Evolutionary conservation across 257 asterid species (phyloP).

Genomic region (Mitragyna speciosa): DNA sequence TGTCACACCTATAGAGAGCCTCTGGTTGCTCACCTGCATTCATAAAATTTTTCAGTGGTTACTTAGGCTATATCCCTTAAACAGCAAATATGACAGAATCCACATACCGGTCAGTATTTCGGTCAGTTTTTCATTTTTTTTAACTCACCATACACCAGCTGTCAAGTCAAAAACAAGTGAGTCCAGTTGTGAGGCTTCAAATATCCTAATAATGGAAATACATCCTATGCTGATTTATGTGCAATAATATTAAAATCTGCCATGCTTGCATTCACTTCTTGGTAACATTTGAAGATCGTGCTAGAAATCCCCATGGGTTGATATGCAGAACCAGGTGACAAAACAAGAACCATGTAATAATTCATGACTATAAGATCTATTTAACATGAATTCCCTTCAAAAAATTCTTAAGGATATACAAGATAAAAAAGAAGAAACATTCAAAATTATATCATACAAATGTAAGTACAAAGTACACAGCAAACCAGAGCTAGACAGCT

Average conservation of each 20-base stretch:
- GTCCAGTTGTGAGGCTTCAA: not conserved
- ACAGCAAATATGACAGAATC: no score
- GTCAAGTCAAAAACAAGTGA: not conserved
- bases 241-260: not conserved
- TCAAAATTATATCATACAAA: not conserved
- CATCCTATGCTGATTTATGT: not conserved
- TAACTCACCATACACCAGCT: not conserved
- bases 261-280: not conserved
- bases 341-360: not conserved
- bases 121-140: not conserved
- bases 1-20: constrained; percentile 74
- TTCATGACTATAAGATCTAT: not conserved
- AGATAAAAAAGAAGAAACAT: not conserved
- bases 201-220: not conserved
- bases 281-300: not conserved
- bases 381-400: not conserved
- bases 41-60: no score
- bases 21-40: constrained; percentile 54
- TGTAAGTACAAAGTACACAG: no score
- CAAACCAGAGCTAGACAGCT: no score
- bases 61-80: no score
- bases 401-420: not conserved
- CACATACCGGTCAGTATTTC: no score
- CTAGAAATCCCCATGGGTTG: not conserved
- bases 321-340: not conserved